Base-by-base conservation (phyloP, 805 yeast species). In the Teunomyces tritomae region DNA sequence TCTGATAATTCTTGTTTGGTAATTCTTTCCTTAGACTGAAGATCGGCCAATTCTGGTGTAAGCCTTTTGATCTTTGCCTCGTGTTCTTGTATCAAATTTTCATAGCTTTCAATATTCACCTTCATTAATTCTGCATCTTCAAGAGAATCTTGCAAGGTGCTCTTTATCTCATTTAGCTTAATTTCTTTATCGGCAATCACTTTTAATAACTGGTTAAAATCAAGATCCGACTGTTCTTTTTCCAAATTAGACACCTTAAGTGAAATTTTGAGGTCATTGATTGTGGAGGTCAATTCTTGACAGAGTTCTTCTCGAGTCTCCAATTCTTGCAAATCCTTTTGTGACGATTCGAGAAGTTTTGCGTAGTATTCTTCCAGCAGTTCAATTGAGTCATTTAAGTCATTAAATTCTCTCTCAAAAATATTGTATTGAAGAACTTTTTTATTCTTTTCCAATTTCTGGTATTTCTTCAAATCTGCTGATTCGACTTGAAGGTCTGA, bases 401-500 rank as follows among this genome's bases (percentile, higher is more conserved):
- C 84, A 39, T 71, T 74, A 46, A 87, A 65, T 63, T 94, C 98
- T 44, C 92, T 77, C 59, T 87, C 94, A 58, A 82, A 83, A 8
- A 91, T 66, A 29, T 85, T 82, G 64, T 80, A 90, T 56, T 91
- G 96, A 13, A 81, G 74, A 28, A 83, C 77, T 59, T 89, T 86
- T 53, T 86, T 81, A 48, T 78, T 76, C 49, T 79, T 81, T 55
- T 87, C 94, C 26, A 84, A 70, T 16, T 70, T 72, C 57, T 88
- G 95, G 61, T 74, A 89, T 45, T 79, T 77, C 54, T 81, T 83
- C 53, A 90, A 72, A 58, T 89, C 96, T 47, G 79, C 78, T 48
- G 85, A 85, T 62, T 94, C 98, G 43, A 83, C 75, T 59, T 86
- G 89, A 56, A 94, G 78, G 65, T 90, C 97, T 3, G 79, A 70